These are phyloP conservation scores for Lagerstroemia speciosa DNA, from an alignment of 345 rosid genomes.

Conservation along the genomic window DNA sequence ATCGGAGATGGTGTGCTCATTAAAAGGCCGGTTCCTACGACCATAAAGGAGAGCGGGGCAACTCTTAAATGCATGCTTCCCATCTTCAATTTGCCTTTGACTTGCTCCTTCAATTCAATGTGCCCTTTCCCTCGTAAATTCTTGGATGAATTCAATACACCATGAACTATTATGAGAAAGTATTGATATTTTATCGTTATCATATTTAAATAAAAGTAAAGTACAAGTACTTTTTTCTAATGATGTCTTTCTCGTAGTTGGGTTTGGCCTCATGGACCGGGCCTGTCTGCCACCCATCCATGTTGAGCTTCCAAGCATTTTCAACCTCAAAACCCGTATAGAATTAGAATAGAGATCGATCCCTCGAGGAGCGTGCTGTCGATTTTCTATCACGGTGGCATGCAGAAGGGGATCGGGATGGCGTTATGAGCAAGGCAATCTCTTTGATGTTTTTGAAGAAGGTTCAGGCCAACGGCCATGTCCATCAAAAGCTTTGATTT, in stretches of 20 bases:
- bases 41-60: neutral
- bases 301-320: slow-evolving; percentile 76
- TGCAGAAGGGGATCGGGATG: no score
- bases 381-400: slow-evolving; percentile 85
- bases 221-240: no score
- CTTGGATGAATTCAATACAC: no score
- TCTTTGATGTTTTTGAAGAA: slow-evolving; percentile 56
- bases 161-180: no score
- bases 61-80: neutral
- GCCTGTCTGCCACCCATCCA: slow-evolving; percentile 89
- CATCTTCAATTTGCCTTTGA: neutral
- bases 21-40: neutral
- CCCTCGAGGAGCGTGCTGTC: slow-evolving; percentile 80
- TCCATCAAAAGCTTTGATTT: slow-evolving; percentile 66
- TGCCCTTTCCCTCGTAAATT: no score
- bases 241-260: slow-evolving; percentile 86
- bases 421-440: slow-evolving; percentile 69
- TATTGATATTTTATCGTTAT: no score
- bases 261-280: slow-evolving; percentile 66
- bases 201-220: no score
- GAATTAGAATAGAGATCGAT: no score
- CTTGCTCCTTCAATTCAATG: no score
- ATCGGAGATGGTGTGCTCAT: slow-evolving; percentile 2
- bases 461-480: no score
- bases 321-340: slow-evolving; percentile 85